A percentile compares a stretch with the other conserved stretches of the same genome.
phyloP scores from a whole-genome alignment of 306 rosid genomes.

The Cucumis hystrix region DNA sequence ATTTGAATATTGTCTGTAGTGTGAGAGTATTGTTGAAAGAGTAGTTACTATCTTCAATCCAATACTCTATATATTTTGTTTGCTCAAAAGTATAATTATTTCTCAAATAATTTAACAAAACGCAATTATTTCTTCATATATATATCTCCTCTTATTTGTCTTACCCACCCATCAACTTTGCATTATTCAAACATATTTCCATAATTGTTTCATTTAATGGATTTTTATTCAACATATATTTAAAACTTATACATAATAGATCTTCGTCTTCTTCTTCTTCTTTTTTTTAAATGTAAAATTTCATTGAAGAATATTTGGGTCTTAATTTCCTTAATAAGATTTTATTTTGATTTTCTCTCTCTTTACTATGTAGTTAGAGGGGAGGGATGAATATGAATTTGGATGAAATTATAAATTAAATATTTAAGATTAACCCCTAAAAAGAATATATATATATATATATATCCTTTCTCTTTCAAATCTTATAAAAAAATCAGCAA shows the following conservation, averaged over 20 bases:
- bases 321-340: too few species aligned
- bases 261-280: too few species aligned
- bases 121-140: neutral
- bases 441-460: neutral
- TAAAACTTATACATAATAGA: neutral
- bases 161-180: neutral
- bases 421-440: too few species aligned
- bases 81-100: neutral
- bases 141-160: neutral
- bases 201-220: neutral
- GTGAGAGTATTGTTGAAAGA: neutral
- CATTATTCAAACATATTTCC: neutral
- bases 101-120: neutral
- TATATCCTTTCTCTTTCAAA: neutral
- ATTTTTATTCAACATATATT: neutral
- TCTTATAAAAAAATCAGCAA: neutral
- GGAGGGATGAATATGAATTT: too few species aligned
- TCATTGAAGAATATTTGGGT: too few species aligned
- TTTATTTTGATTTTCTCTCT: too few species aligned
- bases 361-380: too few species aligned
- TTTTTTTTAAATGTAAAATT: too few species aligned
- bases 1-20: neutral
- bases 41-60: neutral
- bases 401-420: too few species aligned
- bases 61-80: neutral